A percentile compares a stretch with the other conserved stretches of the same genome.
phyloP scores from a whole-genome alignment of 371 early-diverging fungal species.

The Thermomucor indicae-seudaticae region DNA sequence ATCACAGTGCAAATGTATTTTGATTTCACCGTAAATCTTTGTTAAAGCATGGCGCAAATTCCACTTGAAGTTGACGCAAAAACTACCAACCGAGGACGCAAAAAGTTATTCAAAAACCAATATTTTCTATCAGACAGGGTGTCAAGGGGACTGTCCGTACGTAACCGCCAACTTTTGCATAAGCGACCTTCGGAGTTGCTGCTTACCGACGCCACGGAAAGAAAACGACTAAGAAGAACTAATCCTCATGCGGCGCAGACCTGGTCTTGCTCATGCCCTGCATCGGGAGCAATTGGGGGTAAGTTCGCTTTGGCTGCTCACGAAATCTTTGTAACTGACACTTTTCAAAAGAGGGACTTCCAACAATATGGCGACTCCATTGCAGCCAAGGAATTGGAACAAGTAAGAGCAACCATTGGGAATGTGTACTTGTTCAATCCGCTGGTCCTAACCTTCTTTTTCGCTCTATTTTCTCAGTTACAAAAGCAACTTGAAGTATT shows the following conservation, averaged over 20 bases:
- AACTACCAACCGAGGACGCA: too few species aligned
- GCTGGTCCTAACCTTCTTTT: too few species aligned
- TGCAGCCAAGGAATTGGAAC: slow-evolving; percentile 53
- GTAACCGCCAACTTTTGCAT: too few species aligned
- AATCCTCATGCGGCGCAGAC: slow-evolving; percentile 31
- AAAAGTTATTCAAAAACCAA: too few species aligned
- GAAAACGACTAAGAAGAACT: not conserved
- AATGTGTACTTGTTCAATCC: too few species aligned
- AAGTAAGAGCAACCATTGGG: slow-evolving; percentile 36
- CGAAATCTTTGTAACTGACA: not conserved
- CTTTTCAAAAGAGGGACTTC: slow-evolving; percentile 47
- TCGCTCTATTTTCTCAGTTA: slow-evolving; percentile 43
- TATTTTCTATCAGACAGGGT: too few species aligned
- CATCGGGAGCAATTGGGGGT: slow-evolving; percentile 28
- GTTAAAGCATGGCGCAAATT: too few species aligned
- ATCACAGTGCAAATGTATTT: too few species aligned
- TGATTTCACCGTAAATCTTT: too few species aligned
- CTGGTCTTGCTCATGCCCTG: slow-evolving; percentile 28
- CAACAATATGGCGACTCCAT: slow-evolving; percentile 52
- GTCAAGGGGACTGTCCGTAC: too few species aligned
- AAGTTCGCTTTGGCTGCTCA: not conserved
- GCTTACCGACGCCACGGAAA: not conserved
- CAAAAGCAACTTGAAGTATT: slow-evolving; percentile 75
- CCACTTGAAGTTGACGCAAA: too few species aligned
- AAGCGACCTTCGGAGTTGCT: too few species aligned